Percentiles rank a stretch among this genome's conserved stretches.
phyloP scores from a whole-genome alignment of 139 green algal species.

The Tetratostichococcus sp. region DNA sequence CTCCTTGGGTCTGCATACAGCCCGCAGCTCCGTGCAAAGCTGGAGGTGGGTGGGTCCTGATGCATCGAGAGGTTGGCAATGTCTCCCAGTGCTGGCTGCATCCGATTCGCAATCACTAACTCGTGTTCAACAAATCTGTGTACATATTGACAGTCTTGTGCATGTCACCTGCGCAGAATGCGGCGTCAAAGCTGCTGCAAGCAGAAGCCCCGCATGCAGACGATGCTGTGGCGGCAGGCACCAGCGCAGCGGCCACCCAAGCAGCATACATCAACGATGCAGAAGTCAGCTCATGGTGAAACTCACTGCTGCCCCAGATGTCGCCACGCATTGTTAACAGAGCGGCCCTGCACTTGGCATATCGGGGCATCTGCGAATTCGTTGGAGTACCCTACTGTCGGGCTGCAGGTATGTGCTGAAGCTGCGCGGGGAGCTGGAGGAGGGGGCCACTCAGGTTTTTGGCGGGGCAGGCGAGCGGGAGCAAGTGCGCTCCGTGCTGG shows the following conservation, averaged over 20 bases:
- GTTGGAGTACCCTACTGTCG: background rate
- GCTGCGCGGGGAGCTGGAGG: slow-evolving; percentile 78
- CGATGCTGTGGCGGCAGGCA: slow-evolving; percentile 6
- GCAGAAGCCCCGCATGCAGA: slow-evolving; percentile 3
- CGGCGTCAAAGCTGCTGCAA: slow-evolving; percentile 8
- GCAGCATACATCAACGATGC: slow-evolving; percentile 72
- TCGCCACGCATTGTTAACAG: too few relatives aligned
- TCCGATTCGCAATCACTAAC: too few relatives aligned
- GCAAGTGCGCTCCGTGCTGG: slow-evolving; percentile 59
- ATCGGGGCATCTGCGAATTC: too few relatives aligned
- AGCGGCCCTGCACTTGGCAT: too few relatives aligned
- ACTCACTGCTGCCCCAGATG: background rate
- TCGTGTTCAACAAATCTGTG: too few relatives aligned
- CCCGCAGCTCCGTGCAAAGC: slow-evolving; percentile 31
- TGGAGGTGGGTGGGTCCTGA: slow-evolving; percentile 38
- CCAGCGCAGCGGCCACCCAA: slow-evolving; percentile 22
- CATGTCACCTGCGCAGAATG: slow-evolving; percentile 7
- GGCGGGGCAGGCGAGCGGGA: slow-evolving; percentile 54
- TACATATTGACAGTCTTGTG: too few relatives aligned
- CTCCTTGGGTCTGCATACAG: slow-evolving; percentile 29
- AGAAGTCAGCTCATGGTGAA: slow-evolving; percentile 59
- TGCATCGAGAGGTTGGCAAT: too few relatives aligned
- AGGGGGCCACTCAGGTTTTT: slow-evolving; percentile 49
- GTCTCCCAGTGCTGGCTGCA: too few relatives aligned
- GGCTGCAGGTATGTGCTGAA: slow-evolving; percentile 67